Percentiles rank a stretch among this genome's conserved stretches.
phyloP scores from a whole-genome alignment of 257 asterid species.

The Forsythia suspensa region DNA sequence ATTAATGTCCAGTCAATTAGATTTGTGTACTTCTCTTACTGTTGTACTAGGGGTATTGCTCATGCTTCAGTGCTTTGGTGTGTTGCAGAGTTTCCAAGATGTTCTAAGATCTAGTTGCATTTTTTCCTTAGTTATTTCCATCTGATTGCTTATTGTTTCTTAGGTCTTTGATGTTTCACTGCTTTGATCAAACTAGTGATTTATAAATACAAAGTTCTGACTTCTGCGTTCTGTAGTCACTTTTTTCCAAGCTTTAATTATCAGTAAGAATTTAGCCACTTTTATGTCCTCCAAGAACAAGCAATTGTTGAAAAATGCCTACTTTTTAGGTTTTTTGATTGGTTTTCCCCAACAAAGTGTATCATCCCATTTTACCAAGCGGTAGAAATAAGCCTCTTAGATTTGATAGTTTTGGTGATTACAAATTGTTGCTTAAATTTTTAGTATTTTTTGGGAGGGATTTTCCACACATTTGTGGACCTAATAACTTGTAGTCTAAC shows the following conservation, averaged over 20 bases:
- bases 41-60: not conserved
- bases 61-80: not conserved
- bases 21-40: not conserved
- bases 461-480: not conserved
- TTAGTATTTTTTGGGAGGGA: not conserved
- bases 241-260: too few relatives aligned
- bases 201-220: too few relatives aligned
- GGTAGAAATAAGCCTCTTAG: not conserved
- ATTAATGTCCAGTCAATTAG: not conserved
- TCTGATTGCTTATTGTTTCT: not conserved
- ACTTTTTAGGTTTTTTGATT: too few relatives aligned
- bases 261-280: too few relatives aligned
- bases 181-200: too few relatives aligned
- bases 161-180: not conserved
- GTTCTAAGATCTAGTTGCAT: too few relatives aligned
- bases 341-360: too few relatives aligned
- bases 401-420: not conserved
- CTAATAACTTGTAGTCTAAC: not conserved
- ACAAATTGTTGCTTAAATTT: too few relatives aligned
- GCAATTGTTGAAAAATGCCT: too few relatives aligned
- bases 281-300: too few relatives aligned
- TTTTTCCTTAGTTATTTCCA: too few relatives aligned
- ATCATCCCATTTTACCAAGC: not conserved
- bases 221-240: too few relatives aligned
- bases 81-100: not conserved